Evolutionary conservation across 202 grass and related monocot species (phyloP), one percentile per base, ranked within the genome.

Genomic region (Brachypodium distachyon): DNA sequence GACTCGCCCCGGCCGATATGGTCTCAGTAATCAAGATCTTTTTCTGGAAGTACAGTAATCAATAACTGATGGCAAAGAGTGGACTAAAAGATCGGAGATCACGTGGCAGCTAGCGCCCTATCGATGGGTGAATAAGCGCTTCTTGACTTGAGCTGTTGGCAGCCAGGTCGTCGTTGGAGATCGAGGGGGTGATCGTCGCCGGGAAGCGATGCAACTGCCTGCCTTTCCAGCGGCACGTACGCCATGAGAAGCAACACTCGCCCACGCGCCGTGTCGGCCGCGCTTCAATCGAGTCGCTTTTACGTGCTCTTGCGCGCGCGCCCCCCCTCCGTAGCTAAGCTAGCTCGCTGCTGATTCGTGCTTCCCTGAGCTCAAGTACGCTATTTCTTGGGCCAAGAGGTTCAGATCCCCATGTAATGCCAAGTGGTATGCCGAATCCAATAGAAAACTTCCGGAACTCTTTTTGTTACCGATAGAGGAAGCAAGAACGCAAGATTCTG

Each of bases 401-500:
- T 32, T 53, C 50, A 54, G 80, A 88, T 88, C 85, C 85, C 75
- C 48, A 72, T 53, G 78, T 6, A 9, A 27, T 28, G 75, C 65
- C 65, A 83, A 83, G 74, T 61, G 68, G 56, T 61, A n/a, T n/a
- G 36, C 69, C 42, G 61, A 80, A 83, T 83, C 61, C 53, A 63
- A 70, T 74, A 75, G 75, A 68, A 46, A 66, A 28, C 7, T 4
- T 17, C 6, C 2, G 2, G 21, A 29, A 37, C 86, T n/a, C n/a
- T 75, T 84, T 79, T 69, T 76, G 75, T 88, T 70, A 88, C 81
- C 44, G 81, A 43, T 57, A 3, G 68, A 60, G 85, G 68, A 87
- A 87, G 85, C 68, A 79, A 78, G 26, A 61, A 81, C 11, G 34
- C 40, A 70, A 36, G 67, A 34, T 78, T 65, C 29, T 21, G 50